Percentiles rank a stretch among this genome's conserved stretches.
Evolutionary conservation across 208 protist species (phyloP).

Genomic region (Acanthamoeba healyi): DNA sequence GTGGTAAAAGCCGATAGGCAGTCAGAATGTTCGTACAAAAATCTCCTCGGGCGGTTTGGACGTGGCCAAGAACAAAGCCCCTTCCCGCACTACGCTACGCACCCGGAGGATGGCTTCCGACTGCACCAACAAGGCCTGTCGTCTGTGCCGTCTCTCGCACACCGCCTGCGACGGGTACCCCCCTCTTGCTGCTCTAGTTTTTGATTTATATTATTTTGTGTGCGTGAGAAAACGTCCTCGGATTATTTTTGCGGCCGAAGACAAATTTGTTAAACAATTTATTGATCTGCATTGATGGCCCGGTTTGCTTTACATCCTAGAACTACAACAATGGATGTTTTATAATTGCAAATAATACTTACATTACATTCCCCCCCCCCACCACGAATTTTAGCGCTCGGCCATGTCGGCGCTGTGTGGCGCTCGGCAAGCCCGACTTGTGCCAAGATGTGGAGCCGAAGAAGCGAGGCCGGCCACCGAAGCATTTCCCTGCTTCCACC

Average conservation of each 20-base stretch:
- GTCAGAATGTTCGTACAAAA: too few relatives aligned
- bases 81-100: neutral
- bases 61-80: too few relatives aligned
- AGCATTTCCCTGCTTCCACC: conserved; percentile 26
- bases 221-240: neutral
- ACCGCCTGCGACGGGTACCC: conserved; percentile 42
- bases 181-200: neutral
- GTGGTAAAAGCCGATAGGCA: too few relatives aligned
- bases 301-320: too few relatives aligned
- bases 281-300: too few relatives aligned
- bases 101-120: neutral
- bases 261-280: neutral
- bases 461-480: conserved; percentile 31
- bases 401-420: conserved; percentile 9
- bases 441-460: conserved; percentile 57
- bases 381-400: too few relatives aligned
- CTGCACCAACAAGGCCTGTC: conserved; percentile 53
- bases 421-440: conserved; percentile 30
- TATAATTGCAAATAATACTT: too few relatives aligned
- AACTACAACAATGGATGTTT: too few relatives aligned
- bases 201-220: neutral
- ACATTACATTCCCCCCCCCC: too few relatives aligned
- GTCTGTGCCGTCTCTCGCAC: conserved; percentile 34
- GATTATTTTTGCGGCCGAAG: neutral
- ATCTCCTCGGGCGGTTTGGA: too few relatives aligned